Evolutionary conservation across 2,329 filamentous ascomycete species (phyloP), one percentile per base, ranked within the genome.

Genomic region (Sclerotinia trifoliorum): DNA sequence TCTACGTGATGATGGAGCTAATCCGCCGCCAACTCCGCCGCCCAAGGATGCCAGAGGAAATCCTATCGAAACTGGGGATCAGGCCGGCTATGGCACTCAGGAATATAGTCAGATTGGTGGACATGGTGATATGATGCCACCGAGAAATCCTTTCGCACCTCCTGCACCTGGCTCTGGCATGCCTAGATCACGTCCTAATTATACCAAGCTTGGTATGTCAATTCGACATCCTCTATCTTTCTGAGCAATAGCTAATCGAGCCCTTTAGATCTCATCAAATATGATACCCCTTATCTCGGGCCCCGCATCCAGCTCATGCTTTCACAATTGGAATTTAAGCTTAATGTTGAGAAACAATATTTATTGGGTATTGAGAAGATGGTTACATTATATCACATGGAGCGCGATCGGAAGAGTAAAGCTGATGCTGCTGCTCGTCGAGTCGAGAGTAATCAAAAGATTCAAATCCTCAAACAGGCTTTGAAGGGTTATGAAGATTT

Each of bases 291-390:
- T 24, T 92, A 97, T 79, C 89, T 99, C 71, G 95, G 95, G 46
- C 94, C 95, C 70, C 93, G 96, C 74, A 99, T 99, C 77, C 95
- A 99, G 82, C 91, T 98, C 77, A 99, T 99, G 95, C 84, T 99
- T 77, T 96, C 95, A 60, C 95, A 99, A 80, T 90, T 99, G 72
- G 93, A 98, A 80, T 99, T 99, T 83, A 99, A 99, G 82, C 86
- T 99, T 70, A 97, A 95, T 73, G 95, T 99, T 39, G 95, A 99
- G 79, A 96, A 97, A 78, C 95, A 99, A 81, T 99, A 99, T 80
- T 93, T 98, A 73, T 96, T 96, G 77, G 95, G 95, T 71, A 95
- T 99, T 74, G 95, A 99, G 80, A 99, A 99, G 83, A 98, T 99
- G 95, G 92, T 97, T 58, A 93, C 95, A 78, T 84, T 99, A 48